A percentile compares a stretch with the other conserved stretches of the same genome.
These are phyloP conservation scores for Cornus controversa DNA, from an alignment of 148 eudicot genomes.

Conservation along the genomic window DNA sequence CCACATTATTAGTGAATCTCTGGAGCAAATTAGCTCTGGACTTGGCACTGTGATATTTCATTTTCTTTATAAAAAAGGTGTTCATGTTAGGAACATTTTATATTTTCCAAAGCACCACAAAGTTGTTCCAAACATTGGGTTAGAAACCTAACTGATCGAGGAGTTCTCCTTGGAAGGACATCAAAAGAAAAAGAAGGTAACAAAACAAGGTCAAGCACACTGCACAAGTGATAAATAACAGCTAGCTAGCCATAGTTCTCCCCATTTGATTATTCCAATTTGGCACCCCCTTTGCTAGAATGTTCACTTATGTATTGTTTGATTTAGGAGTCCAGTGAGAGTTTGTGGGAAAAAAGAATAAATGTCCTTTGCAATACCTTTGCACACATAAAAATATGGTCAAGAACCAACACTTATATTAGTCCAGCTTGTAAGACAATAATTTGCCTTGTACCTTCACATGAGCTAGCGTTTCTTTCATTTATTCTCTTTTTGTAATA, in stretches of 20 bases:
- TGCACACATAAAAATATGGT: not conserved
- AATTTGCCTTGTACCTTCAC: too few relatives aligned
- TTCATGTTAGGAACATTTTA: not conserved
- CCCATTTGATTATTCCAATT: not conserved
- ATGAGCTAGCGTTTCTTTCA: too few relatives aligned
- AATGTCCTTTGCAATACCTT: too few relatives aligned
- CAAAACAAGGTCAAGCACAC: too few relatives aligned
- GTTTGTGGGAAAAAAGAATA: not conserved
- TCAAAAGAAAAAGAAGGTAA: too few relatives aligned
- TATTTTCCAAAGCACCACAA: not conserved
- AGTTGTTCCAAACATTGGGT: not conserved
- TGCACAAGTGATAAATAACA: not conserved
- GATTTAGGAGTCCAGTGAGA: not conserved
- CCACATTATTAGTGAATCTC: not conserved
- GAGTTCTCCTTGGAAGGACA: not conserved
- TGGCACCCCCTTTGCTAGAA: not conserved
- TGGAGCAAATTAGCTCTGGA: not conserved
- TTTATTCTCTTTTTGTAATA: too few relatives aligned
- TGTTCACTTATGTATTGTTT: not conserved
- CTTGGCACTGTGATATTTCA: not conserved
- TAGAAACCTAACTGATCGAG: not conserved
- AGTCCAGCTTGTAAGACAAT: too few relatives aligned
- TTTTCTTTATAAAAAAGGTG: not conserved
- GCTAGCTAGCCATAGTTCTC: too few relatives aligned
- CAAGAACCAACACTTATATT: not conserved